Conservation (phyloP, 805 yeast species). For the Ogataea nakhonphanomensis region DNA sequence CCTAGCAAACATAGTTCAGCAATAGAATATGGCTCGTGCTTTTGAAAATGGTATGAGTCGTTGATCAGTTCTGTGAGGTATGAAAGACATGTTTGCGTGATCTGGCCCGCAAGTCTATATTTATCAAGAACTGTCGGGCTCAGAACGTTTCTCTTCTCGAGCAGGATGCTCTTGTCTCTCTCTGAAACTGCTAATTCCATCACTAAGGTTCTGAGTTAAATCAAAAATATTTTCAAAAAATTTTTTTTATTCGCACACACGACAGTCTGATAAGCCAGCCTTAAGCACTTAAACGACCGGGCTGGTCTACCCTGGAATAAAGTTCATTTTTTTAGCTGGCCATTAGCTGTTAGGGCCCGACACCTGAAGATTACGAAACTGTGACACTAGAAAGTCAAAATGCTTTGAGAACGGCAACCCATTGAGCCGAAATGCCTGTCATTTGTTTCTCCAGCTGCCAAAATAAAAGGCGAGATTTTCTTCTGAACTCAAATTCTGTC, state of each 20-base stretch:
- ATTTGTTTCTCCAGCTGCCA: too few relatives aligned
- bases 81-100: slow-evolving; percentile 75
- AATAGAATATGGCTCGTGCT: slow-evolving; percentile 45
- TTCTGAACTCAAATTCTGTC: too few relatives aligned
- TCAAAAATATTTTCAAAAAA: slow-evolving; percentile 6
- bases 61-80: slow-evolving; percentile 66
- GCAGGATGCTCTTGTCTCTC: slow-evolving; percentile 67
- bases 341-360: too few relatives aligned
- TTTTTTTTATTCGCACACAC: slow-evolving; percentile 8
- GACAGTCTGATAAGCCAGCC: slow-evolving; percentile 6
- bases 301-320: too few relatives aligned
- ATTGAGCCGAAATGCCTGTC: too few relatives aligned
- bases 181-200: slow-evolving; percentile 78
- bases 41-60: slow-evolving; percentile 63
- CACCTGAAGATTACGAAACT: too few relatives aligned
- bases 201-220: slow-evolving; percentile 8
- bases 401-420: too few relatives aligned
- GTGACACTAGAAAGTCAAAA: too few relatives aligned
- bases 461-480: too few relatives aligned
- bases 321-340: too few relatives aligned
- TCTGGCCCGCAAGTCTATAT: slow-evolving; percentile 86
- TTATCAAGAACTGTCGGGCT: slow-evolving; percentile 64
- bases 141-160: slow-evolving; percentile 70
- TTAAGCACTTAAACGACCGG: too few relatives aligned
- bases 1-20: slow-evolving; percentile 80